Percentiles rank a stretch among this genome's conserved stretches.
Evolutionary conservation across 805 yeast species (phyloP).

Genomic region (Kurtzmaniella fragi): DNA sequence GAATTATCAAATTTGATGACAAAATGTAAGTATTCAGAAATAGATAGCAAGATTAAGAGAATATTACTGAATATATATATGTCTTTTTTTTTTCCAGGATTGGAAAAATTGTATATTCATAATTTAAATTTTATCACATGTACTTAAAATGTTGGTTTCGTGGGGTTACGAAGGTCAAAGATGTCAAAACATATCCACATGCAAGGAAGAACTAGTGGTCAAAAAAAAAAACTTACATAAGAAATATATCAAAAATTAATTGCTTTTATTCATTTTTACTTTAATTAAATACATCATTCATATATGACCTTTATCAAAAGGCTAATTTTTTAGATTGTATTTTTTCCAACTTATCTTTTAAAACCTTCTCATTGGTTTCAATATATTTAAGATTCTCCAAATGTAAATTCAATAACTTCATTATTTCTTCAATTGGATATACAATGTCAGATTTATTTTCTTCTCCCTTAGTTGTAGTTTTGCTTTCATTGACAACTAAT

Average conservation of each 20-base stretch:
- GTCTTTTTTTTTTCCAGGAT: not conserved
- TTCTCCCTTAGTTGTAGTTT: constrained; percentile 4
- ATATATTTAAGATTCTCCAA: constrained; percentile 85
- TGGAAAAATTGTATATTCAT: too few relatives aligned
- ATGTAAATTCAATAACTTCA: constrained; percentile 80
- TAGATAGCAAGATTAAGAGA: not conserved
- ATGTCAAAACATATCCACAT: too few relatives aligned
- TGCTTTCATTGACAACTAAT: constrained; percentile 34
- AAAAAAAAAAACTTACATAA: not conserved
- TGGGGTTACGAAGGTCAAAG: too few relatives aligned
- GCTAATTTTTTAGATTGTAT: constrained; percentile 7
- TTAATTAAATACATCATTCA: not conserved
- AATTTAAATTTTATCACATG: too few relatives aligned
- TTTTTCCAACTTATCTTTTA: constrained; percentile 61
- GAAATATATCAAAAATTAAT: not conserved
- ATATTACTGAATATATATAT: not conserved
- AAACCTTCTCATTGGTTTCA: constrained; percentile 62
- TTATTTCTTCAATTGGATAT: constrained; percentile 59
- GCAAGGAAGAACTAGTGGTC: too few relatives aligned
- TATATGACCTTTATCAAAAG: not conserved
- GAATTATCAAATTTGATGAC: not conserved
- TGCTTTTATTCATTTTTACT: not conserved
- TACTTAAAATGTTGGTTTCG: too few relatives aligned
- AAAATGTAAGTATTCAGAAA: not conserved
- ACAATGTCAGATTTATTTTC: constrained; percentile 22